phyloP scores from a whole-genome alignment of 345 rosid species.

The Hirschfeldia incana region DNA sequence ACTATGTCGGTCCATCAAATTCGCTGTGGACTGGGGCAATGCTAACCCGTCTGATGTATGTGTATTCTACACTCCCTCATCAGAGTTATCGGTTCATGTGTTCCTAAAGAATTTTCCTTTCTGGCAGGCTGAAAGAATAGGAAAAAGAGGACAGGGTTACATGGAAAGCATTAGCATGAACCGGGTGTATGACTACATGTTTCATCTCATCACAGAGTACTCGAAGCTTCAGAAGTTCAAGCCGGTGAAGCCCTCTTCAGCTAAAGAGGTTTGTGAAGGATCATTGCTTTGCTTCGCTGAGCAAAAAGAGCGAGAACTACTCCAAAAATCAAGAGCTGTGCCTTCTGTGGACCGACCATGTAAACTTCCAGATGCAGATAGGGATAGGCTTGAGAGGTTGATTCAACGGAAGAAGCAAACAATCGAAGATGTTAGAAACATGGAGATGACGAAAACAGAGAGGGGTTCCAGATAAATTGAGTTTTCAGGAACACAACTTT shows the following conservation, averaged over 20 bases:
- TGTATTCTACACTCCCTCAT: slow-evolving; percentile 9
- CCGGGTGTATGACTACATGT: slow-evolving; percentile 80
- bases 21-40: slow-evolving; percentile 90
- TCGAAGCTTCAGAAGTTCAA: slow-evolving; percentile 74
- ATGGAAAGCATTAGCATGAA: slow-evolving; percentile 77
- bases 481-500: neutral
- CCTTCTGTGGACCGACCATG: slow-evolving; percentile 65
- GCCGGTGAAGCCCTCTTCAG: slow-evolving; percentile 69
- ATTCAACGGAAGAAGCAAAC: slow-evolving; percentile 46
- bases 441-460: slow-evolving; percentile 41
- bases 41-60: slow-evolving; percentile 61
- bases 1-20: slow-evolving; percentile 68
- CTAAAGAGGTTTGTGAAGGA: slow-evolving; percentile 64
- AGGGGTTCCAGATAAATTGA: slow-evolving; percentile 13
- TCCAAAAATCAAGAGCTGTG: slow-evolving; percentile 48
- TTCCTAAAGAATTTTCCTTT: neutral
- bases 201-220: slow-evolving; percentile 72
- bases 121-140: slow-evolving; percentile 69
- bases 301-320: slow-evolving; percentile 49
- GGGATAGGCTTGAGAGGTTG: slow-evolving; percentile 41
- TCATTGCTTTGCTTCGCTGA: slow-evolving; percentile 84
- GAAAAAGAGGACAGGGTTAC: slow-evolving; percentile 68
- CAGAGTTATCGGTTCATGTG: neutral
- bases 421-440: slow-evolving; percentile 47
- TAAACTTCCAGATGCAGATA: slow-evolving; percentile 44